Evolutionary conservation across 2,329 filamentous ascomycete species (phyloP), one percentile per base, ranked within the genome.

Genomic region (Colletotrichum cuscutae): DNA sequence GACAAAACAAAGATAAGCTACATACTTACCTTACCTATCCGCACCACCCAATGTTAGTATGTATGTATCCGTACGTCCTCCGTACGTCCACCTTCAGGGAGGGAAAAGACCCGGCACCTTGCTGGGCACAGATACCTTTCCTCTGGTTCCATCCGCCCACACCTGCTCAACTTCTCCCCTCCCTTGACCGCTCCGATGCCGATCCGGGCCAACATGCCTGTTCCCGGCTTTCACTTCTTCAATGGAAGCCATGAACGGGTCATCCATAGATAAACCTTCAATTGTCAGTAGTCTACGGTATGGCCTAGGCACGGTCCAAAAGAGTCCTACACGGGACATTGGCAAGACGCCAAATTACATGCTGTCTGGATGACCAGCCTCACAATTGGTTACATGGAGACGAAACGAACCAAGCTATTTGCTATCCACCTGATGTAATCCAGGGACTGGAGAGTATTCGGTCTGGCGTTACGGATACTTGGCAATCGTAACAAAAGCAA

Each of bases 91-190:
- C 32, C 32, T 35, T 12, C 32, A 35, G 5, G 13, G 37, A 42
- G 37, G 13, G 19, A n/a, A n/a, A 49, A 68, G 59, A n/a, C 56
- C 35, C 37, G 61, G 56, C 46, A 59, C 54, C 68, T 60, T 66
- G 54, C 61, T 66, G 62, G 62, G 62, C 52, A 13, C 52, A 19
- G 42, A 49, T 49, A 49, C 42, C 42, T 49, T n/a, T 24, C 46
- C 61, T 53, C 24, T n/a, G n/a, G n/a, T 30, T 42, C 52, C 60
- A 37, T 65, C 28, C 15, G 60, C 15, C 42, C 42, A 49, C 53
- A 42, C 37, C 37, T 42, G 13, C 37, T 42, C 37, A 15, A 42
- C 28, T 32, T 35, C 37, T 8, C 9, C 30, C 15, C 52, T 49
- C 19, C 22, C 24, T 49, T 28, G 35, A 59, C 46, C 12, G 63